phyloP scores from a whole-genome alignment of 768 basidiomycete species.

The Mycena albidolilacea region DNA sequence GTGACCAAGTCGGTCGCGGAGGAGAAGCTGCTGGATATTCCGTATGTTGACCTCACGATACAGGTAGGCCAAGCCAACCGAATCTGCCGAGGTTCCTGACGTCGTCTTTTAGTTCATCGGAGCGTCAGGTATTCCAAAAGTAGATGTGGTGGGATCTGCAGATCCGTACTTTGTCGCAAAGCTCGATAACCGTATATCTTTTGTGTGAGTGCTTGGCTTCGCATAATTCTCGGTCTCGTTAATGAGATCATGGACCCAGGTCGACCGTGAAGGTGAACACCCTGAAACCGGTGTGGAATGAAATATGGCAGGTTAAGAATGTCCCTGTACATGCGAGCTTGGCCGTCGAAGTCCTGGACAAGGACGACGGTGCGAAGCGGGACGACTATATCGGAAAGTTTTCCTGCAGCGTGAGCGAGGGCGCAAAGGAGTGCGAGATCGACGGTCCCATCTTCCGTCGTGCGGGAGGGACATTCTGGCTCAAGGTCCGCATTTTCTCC shows the following conservation, averaged over 20 bases:
- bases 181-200: constrained; percentile 73
- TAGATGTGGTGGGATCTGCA: constrained; percentile 74
- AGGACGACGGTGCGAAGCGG: constrained; percentile 69
- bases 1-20: constrained; percentile 49
- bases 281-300: constrained; percentile 81
- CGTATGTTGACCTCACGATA: constrained; percentile 72
- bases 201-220: constrained; percentile 63
- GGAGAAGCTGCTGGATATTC: constrained; percentile 54
- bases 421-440: constrained; percentile 77
- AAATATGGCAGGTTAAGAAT: constrained; percentile 80
- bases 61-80: constrained; percentile 54
- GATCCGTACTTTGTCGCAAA: constrained; percentile 84
- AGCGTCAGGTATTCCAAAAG: constrained; percentile 76
- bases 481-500: constrained; percentile 63
- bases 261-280: constrained; percentile 71
- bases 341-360: constrained; percentile 75
- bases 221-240: constrained; percentile 57
- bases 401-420: constrained; percentile 64
- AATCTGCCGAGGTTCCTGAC: constrained; percentile 7
- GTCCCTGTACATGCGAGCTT: constrained; percentile 76
- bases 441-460: constrained; percentile 65
- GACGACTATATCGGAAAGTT: constrained; percentile 80
- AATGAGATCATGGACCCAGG: constrained; percentile 51
- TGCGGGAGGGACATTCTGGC: constrained; percentile 74
- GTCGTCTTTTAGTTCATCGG: constrained; percentile 70